Percentiles rank a stretch among this genome's conserved stretches.
Evolutionary conservation across 1,139 yeast genomes (phyloP).

Genomic region (Blastobotrys illinoisensis): DNA sequence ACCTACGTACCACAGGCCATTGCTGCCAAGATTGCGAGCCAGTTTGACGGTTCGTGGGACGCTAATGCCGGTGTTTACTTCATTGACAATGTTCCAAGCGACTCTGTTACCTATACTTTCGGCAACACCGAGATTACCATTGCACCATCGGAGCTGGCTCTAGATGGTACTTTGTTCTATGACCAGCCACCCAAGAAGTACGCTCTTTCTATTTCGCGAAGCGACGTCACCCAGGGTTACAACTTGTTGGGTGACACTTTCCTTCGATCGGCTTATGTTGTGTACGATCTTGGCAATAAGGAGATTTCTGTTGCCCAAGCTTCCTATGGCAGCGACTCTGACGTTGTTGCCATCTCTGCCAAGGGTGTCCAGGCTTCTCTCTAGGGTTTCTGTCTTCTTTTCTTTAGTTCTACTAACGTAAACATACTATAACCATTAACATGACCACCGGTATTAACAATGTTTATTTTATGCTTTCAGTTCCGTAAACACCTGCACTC

Average conservation of each 20-base stretch:
- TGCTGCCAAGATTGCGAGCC: conserved; percentile 16
- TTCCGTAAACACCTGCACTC: no score
- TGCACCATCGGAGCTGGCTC: conserved; percentile 35
- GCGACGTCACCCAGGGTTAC: conserved; percentile 21
- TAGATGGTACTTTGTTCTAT: conserved; percentile 10
- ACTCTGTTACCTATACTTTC: conserved; percentile 19
- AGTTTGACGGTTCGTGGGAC: conserved; percentile 18
- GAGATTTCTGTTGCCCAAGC: conserved; percentile 63
- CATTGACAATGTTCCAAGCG: conserved; percentile 9
- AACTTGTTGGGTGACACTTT: conserved; percentile 63
- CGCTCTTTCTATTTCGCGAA: conserved; percentile 21
- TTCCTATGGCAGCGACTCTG: conserved; percentile 6
- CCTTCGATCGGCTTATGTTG: conserved; percentile 65
- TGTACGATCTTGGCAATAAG: conserved; percentile 60
- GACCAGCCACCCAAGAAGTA: conserved; percentile 8
- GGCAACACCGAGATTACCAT: conserved; percentile 34
- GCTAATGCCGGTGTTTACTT: conserved; percentile 5
- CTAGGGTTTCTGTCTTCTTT: no score
- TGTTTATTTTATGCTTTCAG: no score
- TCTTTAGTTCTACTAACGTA: no score
- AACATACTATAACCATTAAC: no score
- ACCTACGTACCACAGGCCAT: conserved; percentile 23
- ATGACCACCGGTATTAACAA: no score
- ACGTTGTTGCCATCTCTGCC: conserved; percentile 3
- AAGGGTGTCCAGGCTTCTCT: neutral